A percentile compares a stretch with the other conserved stretches of the same genome.
phyloP scores from a whole-genome alignment of 345 rosid genomes.

The Eucalyptus shirleyi region DNA sequence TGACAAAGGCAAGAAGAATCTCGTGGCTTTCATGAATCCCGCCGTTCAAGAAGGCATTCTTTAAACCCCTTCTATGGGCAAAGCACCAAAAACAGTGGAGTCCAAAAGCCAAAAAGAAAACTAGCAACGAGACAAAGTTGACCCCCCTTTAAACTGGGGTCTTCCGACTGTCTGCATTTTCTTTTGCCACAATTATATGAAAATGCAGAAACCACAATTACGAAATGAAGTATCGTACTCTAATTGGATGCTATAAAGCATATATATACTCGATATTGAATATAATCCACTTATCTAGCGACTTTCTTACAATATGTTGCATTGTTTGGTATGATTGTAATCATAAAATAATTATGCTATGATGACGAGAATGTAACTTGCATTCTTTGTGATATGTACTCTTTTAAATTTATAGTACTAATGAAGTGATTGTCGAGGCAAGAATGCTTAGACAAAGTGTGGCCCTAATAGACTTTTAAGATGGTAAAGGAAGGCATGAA shows the following conservation, averaged over 20 bases:
- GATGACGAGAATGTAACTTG: not conserved
- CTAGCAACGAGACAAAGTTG: not conserved
- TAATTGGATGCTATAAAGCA: not conserved
- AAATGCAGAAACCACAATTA: not conserved
- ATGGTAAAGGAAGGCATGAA: not conserved
- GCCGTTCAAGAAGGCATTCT: conserved; percentile 14
- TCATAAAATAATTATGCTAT: not conserved
- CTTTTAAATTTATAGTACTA: not conserved
- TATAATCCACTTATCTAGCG: not conserved
- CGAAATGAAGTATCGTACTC: not conserved
- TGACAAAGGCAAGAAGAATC: conserved; percentile 3
- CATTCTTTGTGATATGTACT: not conserved
- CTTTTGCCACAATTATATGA: not conserved
- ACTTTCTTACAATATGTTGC: not conserved
- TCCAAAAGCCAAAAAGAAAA: conserved; percentile 2
- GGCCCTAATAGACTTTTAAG: not conserved
- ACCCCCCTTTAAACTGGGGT: not conserved
- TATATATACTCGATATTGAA: not conserved
- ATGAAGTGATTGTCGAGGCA: too few species aligned
- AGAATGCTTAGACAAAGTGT: too few species aligned
- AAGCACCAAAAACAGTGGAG: conserved; percentile 9
- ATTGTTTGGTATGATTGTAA: not conserved
- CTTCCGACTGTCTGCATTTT: not conserved
- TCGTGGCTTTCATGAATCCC: conserved; percentile 15
- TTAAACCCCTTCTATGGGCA: not conserved